Evolutionary conservation across 1,139 yeast genomes (phyloP).

Genomic region (Blastobotrys capitulatus): DNA sequence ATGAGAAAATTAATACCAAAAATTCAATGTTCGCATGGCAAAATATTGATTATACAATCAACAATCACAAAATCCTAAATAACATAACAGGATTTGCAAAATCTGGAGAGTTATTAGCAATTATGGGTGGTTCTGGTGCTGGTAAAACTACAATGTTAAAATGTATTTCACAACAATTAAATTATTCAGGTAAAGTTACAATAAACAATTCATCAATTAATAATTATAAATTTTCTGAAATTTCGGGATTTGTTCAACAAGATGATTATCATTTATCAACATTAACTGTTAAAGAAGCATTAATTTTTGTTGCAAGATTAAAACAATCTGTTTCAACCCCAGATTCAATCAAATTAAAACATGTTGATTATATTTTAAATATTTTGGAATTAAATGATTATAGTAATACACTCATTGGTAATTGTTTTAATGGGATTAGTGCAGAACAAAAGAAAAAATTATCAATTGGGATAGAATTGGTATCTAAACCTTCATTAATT

Average conservation of each 20-base stretch:
- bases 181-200: conserved; percentile 59
- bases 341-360: conserved; percentile 45
- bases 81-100: conserved; percentile 59
- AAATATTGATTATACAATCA: conserved; percentile 37
- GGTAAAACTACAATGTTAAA: conserved; percentile 62
- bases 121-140: conserved; percentile 70
- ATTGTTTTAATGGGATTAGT: conserved; percentile 54
- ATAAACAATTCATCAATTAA: conserved; percentile 55
- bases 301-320: conserved; percentile 54
- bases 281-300: conserved; percentile 55
- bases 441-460: conserved; percentile 80
- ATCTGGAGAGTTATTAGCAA: conserved; percentile 58
- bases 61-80: conserved; percentile 40
- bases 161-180: conserved; percentile 54
- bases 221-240: conserved; percentile 50
- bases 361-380: conserved; percentile 53
- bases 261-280: conserved; percentile 57
- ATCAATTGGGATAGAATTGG: conserved; percentile 81
- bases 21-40: conserved; percentile 39
- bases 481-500: conserved; percentile 74
- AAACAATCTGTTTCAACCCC: conserved; percentile 50
- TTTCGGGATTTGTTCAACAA: conserved; percentile 56
- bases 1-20: conserved; percentile 20
- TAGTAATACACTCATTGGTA: conserved; percentile 56
- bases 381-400: conserved; percentile 54